Base-by-base conservation (phyloP, 192 early-diverging fungal genomes). In the Obelidium mucronatum region DNA sequence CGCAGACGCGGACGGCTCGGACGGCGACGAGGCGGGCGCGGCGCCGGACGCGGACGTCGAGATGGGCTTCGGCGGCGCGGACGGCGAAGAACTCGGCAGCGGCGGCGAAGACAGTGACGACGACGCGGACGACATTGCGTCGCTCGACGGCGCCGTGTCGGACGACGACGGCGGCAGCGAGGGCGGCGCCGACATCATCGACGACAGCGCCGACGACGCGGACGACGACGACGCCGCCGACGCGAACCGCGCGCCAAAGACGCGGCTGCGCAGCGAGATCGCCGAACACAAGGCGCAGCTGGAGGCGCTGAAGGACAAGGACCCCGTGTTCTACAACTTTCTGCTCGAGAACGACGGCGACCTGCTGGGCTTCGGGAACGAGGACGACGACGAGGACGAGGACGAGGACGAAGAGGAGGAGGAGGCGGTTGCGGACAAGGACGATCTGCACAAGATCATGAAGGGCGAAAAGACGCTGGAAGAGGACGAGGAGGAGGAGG, bases 301-400 rank as follows among this genome's bases (percentile, higher is more conserved):
- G 52, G 92, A 97, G 51, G 85, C 90, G 5, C 85, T 98, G 81
- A 92, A 92, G 75, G 82, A 91, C 67, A 91, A 91, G 75, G 96
- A 99, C 74, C 95, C 96, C 17, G 88, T 92, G 75, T 99, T 99
- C 80, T 95, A 91, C 85, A 85, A 99, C 81, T 99, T 89, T 78
- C 84, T 99, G 82, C 76, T 91, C 75, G 89, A 97, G 80, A 94
- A 97, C 69, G 94, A 97, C 81, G 77, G 87, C 37, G 90, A 85
- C 53, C 89, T 96, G 58, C 85, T 99, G 51, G 88, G 91, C 13
- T 96, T 98, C 85, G 84, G 79, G 22, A 73, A 80, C 54, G 73
- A 42, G 3, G 73, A 75, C 13, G 76, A 75, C 34, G 65, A 80
- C 6, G 78, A 78, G 31, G 83, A 70, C 30, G 80, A 80, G 5